Evolutionary conservation across 805 yeast genomes (phyloP).

Genomic region (Schizosaccharomyces octosporus): DNA sequence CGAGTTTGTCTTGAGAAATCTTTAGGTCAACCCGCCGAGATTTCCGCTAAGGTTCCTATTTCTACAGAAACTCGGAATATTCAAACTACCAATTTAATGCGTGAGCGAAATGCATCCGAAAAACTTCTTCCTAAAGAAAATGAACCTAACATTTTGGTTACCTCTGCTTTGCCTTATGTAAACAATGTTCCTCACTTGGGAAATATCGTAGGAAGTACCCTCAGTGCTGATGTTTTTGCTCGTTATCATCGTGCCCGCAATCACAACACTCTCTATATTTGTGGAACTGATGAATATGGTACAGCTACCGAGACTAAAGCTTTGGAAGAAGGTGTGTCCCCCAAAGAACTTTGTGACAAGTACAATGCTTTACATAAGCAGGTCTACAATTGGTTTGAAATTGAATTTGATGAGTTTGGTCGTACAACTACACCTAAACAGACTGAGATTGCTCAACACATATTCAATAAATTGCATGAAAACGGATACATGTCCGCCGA

Average conservation of each 20-base stretch:
- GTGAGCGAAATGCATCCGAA: constrained; percentile 4
- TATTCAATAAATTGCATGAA: constrained; percentile 50
- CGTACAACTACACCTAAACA: constrained; percentile 82
- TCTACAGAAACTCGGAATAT: constrained; percentile 2
- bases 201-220: constrained; percentile 82
- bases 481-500: constrained; percentile 69
- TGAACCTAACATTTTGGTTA: constrained; percentile 63
- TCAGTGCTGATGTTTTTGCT: constrained; percentile 81
- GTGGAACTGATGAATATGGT: constrained; percentile 98
- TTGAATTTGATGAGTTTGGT: constrained; percentile 85
- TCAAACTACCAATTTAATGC: constrained; percentile 4
- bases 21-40: background rate
- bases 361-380: constrained; percentile 66
- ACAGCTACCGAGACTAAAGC: constrained; percentile 99
- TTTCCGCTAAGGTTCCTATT: background rate
- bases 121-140: constrained; percentile 41
- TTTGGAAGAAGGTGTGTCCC: constrained; percentile 72
- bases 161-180: constrained; percentile 93
- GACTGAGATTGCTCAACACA: constrained; percentile 86
- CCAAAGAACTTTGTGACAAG: constrained; percentile 72
- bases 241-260: constrained; percentile 62
- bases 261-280: constrained; percentile 59
- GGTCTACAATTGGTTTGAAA: constrained; percentile 90
- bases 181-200: constrained; percentile 97
- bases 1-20: background rate